Evolutionary conservation across 805 yeast species (phyloP), one percentile per base, ranked within the genome.

Genomic region (Monosporozyma yasuniensis): DNA sequence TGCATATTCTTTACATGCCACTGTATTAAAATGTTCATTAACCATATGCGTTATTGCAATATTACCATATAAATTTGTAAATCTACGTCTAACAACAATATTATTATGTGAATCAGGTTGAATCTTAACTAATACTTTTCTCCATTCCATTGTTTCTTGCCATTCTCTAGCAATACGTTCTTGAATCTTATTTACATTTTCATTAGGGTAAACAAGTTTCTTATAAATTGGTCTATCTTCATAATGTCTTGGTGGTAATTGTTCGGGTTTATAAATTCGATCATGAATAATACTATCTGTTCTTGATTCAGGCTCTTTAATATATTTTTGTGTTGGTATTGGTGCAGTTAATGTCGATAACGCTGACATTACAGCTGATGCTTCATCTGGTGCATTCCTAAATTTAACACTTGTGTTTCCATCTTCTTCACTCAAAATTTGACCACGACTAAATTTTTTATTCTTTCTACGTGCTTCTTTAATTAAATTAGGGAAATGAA

Each of bases 71-170:
- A 96, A 93, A 67, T 91, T 91, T 3, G 53, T 50, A 71, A 86
- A 91, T 52, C 85, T 69, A 57, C 98, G 74, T 54, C 98, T 72
- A 1, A 90, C 97, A 22, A 86, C 74, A 37, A 91, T 88, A 60
- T 89, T 90, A 61, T 90, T 90, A 62, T 90, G 98, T 0, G 98
- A 96, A 64, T 90, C 98, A 0, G 96, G 96, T 54, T 80, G 77
- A 54, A 90, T 70, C 46, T 79, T 78, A 1, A 89, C 96, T 21
- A 91, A 67, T 1, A 91, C 96, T 66, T 90, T 90, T 38, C 96
- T 71, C 98, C 98, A 90, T 14, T 77, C 66, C 85, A 87, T 80
- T 12, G 78, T 80, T 50, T 77, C 74, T 61, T 90, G 97, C 83
- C 95, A 91, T 46, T 80, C 79, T 38, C 96, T 69, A 0, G 98